Evolutionary conservation across 192 early-diverging fungal genomes (phyloP).

Genomic region (Umbelopsis vinacea): DNA sequence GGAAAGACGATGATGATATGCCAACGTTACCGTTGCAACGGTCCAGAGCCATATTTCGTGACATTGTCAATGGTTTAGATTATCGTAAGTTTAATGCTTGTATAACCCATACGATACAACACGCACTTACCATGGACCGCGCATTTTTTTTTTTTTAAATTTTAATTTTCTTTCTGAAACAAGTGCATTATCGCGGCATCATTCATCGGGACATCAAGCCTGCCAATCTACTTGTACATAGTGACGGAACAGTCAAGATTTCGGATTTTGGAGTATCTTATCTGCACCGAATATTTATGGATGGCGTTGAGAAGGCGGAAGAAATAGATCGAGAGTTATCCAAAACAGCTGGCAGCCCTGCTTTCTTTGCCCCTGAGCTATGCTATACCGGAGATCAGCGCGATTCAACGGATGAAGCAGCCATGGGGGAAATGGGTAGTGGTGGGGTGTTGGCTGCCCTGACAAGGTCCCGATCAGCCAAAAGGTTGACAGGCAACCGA

Average conservation of each 20-base stretch:
- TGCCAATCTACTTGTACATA: slow-evolving; percentile 87
- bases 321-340: slow-evolving; percentile 86
- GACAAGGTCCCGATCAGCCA: background rate
- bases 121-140: background rate
- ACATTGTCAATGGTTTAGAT: slow-evolving; percentile 90
- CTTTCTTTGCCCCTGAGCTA: slow-evolving; percentile 98
- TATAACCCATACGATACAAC: background rate
- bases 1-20: slow-evolving; percentile 73
- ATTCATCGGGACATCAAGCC: slow-evolving; percentile 99
- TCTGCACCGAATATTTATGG: slow-evolving; percentile 59
- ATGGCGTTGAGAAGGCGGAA: slow-evolving; percentile 31
- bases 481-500: slow-evolving; percentile 14
- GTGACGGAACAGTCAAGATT: slow-evolving; percentile 86
- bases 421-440: background rate
- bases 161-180: background rate
- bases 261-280: slow-evolving; percentile 99
- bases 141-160: background rate
- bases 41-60: slow-evolving; percentile 85
- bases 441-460: background rate
- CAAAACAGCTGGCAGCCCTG: slow-evolving; percentile 95
- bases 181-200: slow-evolving; percentile 94
- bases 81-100: slow-evolving; percentile 66
- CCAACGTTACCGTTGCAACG: slow-evolving; percentile 70
- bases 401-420: slow-evolving; percentile 12
- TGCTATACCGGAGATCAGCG: slow-evolving; percentile 68